Evolutionary conservation across 1,139 yeast species (phyloP).

Genomic region (Hyphopichia burtonii): DNA sequence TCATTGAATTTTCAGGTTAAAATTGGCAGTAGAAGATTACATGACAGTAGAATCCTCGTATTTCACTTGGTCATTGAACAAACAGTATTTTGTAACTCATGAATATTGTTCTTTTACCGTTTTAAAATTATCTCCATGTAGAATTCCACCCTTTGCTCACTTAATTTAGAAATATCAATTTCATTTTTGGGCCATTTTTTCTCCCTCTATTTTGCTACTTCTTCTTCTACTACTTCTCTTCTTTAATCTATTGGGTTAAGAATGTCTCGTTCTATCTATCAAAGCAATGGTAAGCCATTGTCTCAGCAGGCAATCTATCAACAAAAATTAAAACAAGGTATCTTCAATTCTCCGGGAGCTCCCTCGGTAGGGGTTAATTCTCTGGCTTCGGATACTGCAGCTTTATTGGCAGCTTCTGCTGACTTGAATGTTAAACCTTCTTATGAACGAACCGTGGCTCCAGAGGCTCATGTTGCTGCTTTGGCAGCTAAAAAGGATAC

Average conservation of each 20-base stretch:
- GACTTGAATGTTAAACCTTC: conserved; percentile 61
- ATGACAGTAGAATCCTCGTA: too few relatives aligned
- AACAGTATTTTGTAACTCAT: too few relatives aligned
- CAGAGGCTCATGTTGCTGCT: conserved; percentile 68
- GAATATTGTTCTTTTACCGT: too few relatives aligned
- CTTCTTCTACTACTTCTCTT: conserved; percentile 1
- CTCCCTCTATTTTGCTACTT: background rate
- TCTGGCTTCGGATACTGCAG: conserved; percentile 74
- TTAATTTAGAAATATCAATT: background rate
- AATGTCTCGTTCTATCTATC: conserved; percentile 55
- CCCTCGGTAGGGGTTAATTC: conserved; percentile 70
- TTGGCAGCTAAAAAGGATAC: conserved; percentile 49
- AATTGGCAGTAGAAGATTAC: too few relatives aligned
- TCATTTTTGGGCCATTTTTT: background rate
- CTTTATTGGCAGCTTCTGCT: conserved; percentile 66
- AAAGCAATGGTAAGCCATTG: conserved; percentile 65
- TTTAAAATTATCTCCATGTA: too few relatives aligned
- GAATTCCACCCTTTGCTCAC: background rate
- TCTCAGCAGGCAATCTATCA: conserved; percentile 75
- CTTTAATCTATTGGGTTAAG: background rate
- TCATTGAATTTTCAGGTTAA: too few relatives aligned
- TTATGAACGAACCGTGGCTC: conserved; percentile 62
- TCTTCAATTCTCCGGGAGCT: conserved; percentile 67
- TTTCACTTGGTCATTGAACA: too few relatives aligned
- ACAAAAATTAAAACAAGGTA: conserved; percentile 74